These are phyloP conservation scores for Exutisphaerella laricina DNA, from an alignment of 2,329 filamentous ascomycete genomes.

Conservation along the genomic window DNA sequence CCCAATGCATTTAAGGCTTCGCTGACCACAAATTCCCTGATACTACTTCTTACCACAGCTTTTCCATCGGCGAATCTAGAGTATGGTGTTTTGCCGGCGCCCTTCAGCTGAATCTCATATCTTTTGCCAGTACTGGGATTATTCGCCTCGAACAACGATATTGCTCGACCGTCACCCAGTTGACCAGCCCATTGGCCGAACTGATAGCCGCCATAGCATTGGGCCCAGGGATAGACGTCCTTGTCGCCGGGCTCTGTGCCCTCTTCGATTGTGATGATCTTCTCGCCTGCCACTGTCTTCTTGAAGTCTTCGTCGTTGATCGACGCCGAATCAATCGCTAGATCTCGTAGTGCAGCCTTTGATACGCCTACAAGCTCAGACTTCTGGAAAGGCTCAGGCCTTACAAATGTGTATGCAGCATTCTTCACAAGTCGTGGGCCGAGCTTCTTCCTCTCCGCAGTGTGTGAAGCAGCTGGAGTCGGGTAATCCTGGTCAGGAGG, in stretches of 20 bases:
- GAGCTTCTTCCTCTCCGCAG: slow-evolving; percentile 69
- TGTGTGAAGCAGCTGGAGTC: slow-evolving; percentile 75
- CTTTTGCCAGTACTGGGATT: slow-evolving; percentile 65
- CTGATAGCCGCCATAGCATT: slow-evolving; percentile 81
- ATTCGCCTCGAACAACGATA: slow-evolving; percentile 85
- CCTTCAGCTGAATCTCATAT: slow-evolving; percentile 92
- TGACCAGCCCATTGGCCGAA: slow-evolving; percentile 88
- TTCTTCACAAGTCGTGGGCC: slow-evolving; percentile 76
- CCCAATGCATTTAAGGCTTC: slow-evolving; percentile 80
- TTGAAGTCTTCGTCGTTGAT: slow-evolving; percentile 68
- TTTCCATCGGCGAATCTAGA: slow-evolving; percentile 94
- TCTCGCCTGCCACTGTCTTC: slow-evolving; percentile 73
- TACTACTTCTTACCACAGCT: slow-evolving; percentile 85
- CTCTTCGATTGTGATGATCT: slow-evolving; percentile 69
- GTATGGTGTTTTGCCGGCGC: slow-evolving; percentile 88
- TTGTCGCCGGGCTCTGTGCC: slow-evolving; percentile 49
- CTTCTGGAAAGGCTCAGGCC: slow-evolving; percentile 65
- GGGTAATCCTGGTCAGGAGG: slow-evolving; percentile 73
- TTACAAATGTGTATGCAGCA: slow-evolving; percentile 85
- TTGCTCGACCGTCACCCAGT: slow-evolving; percentile 88
- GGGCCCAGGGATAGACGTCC: slow-evolving; percentile 92
- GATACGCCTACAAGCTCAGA: slow-evolving; percentile 80
- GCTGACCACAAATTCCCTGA: slow-evolving; percentile 88
- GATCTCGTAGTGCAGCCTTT: slow-evolving; percentile 67
- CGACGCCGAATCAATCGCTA: slow-evolving; percentile 68